phyloP scores from a whole-genome alignment of 345 rosid genomes.

The Gossypioides kirkii region DNA sequence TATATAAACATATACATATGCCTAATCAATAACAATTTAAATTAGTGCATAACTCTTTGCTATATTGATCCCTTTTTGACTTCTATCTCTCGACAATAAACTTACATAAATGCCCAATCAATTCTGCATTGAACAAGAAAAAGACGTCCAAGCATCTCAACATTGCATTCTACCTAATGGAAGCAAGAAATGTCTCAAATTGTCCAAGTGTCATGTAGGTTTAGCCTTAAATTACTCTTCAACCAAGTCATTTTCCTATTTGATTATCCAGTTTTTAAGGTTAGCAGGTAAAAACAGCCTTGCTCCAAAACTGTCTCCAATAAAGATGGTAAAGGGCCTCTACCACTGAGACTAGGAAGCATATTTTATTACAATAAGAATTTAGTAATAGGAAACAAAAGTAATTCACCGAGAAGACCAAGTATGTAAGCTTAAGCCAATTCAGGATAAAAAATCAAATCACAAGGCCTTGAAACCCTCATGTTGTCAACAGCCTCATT shows the following conservation, averaged over 20 bases:
- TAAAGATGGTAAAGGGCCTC: neutral
- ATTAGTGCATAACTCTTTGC: neutral
- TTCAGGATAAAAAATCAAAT: slow-evolving; percentile 3
- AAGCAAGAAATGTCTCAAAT: neutral
- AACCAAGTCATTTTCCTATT: neutral
- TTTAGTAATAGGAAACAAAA: neutral
- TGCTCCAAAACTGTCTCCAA: neutral
- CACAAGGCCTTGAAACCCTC: neutral
- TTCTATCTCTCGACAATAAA: neutral
- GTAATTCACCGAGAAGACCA: neutral
- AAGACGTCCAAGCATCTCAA: neutral
- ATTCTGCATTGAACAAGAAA: neutral
- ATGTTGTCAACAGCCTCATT: neutral
- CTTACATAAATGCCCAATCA: neutral
- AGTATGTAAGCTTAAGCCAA: neutral
- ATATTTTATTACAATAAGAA: neutral
- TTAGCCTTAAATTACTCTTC: neutral
- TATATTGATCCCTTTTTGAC: neutral
- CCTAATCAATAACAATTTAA: neutral
- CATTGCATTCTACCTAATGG: neutral
- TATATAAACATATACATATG: neutral
- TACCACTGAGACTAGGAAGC: neutral
- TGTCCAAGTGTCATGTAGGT: neutral
- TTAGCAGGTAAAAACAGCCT: neutral
- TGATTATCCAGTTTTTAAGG: neutral